These are phyloP conservation scores for Filosporella fistucella DNA, from an alignment of 495 filamentous ascomycete species.

Conservation along the genomic window DNA sequence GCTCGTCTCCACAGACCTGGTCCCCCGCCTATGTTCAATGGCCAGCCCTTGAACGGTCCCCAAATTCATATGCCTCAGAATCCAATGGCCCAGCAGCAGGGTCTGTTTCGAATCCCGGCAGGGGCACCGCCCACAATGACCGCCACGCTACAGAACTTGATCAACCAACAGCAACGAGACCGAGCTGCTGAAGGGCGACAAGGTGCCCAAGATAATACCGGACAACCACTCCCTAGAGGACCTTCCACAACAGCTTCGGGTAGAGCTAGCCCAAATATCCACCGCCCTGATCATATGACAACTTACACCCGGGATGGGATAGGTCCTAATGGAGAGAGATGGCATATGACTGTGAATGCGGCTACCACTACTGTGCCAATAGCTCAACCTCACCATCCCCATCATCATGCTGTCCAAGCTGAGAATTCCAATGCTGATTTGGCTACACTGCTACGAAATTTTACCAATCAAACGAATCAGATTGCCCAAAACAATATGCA, in stretches of 20 bases:
- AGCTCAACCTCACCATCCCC: constrained; percentile 11
- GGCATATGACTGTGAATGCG: constrained; percentile 28
- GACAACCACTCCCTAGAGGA: no score
- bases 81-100: no score
- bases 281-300: constrained; percentile 30
- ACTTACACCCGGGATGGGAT: constrained; percentile 31
- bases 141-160: constrained; percentile 27
- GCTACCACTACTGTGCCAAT: constrained; percentile 17
- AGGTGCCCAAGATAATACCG: constrained; percentile 14
- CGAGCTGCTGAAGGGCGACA: constrained; percentile 23
- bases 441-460: no score
- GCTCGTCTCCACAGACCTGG: constrained; percentile 11
- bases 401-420: constrained; percentile 16
- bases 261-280: constrained; percentile 24
- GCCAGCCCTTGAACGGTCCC: background rate
- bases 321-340: constrained; percentile 32
- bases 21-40: constrained; percentile 2
- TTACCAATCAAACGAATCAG: constrained; percentile 3
- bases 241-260: constrained; percentile 10
- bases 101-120: no score
- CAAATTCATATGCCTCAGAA: no score
- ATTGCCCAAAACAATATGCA: constrained; percentile 41
- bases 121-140: constrained; percentile 27
- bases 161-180: constrained; percentile 37
- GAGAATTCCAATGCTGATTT: no score